A percentile compares a stretch with the other conserved stretches of the same genome.
phyloP scores from a whole-genome alignment of 2,329 filamentous ascomycete genomes.

The Teratosphaeria gauchensis region DNA sequence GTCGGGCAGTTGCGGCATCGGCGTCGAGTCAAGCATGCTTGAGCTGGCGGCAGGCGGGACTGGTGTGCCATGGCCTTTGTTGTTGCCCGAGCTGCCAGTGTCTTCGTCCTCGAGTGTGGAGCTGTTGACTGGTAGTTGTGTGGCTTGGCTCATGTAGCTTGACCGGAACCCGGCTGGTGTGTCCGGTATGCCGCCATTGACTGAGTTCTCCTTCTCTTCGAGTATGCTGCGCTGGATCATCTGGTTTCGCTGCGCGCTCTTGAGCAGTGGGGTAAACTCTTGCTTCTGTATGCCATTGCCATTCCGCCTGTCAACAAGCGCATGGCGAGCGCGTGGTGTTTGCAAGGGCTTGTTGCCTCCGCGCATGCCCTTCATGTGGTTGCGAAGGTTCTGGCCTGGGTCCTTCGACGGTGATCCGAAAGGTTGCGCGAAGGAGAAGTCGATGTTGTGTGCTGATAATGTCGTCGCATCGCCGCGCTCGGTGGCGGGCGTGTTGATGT shows the following conservation, averaged over 20 bases:
- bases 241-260: constrained; percentile 66
- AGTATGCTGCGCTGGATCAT: constrained; percentile 26
- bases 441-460: constrained; percentile 48
- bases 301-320: constrained; percentile 60
- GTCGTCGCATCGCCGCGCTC: constrained; percentile 77
- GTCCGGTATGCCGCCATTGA: constrained; percentile 35
- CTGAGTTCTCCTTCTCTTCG: constrained; percentile 29
- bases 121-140: constrained; percentile 66
- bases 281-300: constrained; percentile 39
- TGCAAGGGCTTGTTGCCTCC: constrained; percentile 24
- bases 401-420: constrained; percentile 73
- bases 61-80: constrained; percentile 55
- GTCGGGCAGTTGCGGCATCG: constrained; percentile 59
- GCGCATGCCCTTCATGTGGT: constrained; percentile 59
- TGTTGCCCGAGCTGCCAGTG: constrained; percentile 54
- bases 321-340: constrained; percentile 66
- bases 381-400: constrained; percentile 57
- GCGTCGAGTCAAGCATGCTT: constrained; percentile 69
- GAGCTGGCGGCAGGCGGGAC: constrained; percentile 67
- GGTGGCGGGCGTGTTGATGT: constrained; percentile 78
- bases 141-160: constrained; percentile 50
- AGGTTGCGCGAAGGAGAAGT: constrained; percentile 78
- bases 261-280: constrained; percentile 92
- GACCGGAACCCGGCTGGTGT: constrained; percentile 60
- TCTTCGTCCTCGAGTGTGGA: constrained; percentile 55